Conservation (phyloP, 2,329 filamentous ascomycete species). For the Penicillium sp. region DNA sequence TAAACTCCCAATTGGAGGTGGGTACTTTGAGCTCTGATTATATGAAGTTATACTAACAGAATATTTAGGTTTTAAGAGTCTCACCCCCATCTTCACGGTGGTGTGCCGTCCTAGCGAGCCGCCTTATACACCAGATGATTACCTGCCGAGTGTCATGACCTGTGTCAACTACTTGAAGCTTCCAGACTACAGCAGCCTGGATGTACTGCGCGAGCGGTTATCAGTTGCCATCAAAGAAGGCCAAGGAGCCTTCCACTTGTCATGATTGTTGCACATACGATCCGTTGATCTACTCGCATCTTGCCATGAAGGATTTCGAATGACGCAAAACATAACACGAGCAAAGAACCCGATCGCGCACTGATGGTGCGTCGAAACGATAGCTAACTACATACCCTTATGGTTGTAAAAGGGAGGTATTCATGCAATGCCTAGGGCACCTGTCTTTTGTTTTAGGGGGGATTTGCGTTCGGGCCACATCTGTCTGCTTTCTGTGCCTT, state of each 20-base stretch:
- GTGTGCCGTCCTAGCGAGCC: conserved; percentile 97
- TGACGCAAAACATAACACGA: not conserved
- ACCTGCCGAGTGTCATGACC: conserved; percentile 97
- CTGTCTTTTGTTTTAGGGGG: too few relatives aligned
- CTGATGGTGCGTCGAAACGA: too few relatives aligned
- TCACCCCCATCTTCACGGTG: conserved; percentile 97
- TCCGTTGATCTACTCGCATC: too few relatives aligned
- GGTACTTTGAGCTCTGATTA: conserved; percentile 22
- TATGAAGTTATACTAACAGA: conserved; percentile 1
- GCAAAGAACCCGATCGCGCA: too few relatives aligned
- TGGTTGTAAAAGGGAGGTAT: too few relatives aligned
- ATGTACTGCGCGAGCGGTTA: conserved; percentile 68
- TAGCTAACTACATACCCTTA: too few relatives aligned
- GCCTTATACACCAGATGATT: conserved; percentile 88
- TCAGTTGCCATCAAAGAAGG: conserved; percentile 84
- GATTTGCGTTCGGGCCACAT: too few relatives aligned
- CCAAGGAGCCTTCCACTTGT: conserved; percentile 94
- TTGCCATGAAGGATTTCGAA: too few relatives aligned
- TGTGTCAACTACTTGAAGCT: conserved; percentile 98
- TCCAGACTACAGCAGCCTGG: conserved; percentile 77
- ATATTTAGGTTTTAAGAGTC: conserved; percentile 74
- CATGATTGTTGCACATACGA: too few relatives aligned
- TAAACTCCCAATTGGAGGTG: conserved; percentile 95
- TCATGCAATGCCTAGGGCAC: too few relatives aligned
- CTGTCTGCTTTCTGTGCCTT: too few relatives aligned